phyloP scores from a whole-genome alignment of 306 rosid species.

The Astragalus membranaceus region DNA sequence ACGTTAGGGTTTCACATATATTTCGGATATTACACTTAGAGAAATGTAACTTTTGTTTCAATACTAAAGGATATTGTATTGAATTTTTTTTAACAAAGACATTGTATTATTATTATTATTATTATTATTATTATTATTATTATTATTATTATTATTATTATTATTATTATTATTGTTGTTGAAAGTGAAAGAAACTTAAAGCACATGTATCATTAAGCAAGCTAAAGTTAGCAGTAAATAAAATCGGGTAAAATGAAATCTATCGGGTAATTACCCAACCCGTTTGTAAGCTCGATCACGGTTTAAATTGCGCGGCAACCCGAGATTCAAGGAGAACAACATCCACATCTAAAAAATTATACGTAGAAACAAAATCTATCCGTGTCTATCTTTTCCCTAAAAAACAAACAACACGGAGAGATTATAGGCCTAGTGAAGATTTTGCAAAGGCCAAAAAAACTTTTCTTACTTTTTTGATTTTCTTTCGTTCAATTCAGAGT shows the following conservation, averaged over 20 bases:
- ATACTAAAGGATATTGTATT: too few relatives aligned
- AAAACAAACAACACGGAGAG: constrained; percentile 1
- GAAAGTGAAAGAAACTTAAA: too few relatives aligned
- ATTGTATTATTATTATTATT: too few relatives aligned
- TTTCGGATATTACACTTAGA: too few relatives aligned
- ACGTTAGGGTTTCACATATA: too few relatives aligned
- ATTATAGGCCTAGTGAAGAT: constrained; percentile 7
- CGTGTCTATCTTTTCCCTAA: constrained; percentile 10
- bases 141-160: too few relatives aligned
- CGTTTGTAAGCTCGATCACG: neutral
- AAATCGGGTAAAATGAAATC: neutral
- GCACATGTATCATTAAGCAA: neutral
- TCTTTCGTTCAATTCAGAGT: neutral
- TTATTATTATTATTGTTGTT: too few relatives aligned
- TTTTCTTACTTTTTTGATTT: neutral
- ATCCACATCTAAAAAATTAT: constrained; percentile 2
- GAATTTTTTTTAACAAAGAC: too few relatives aligned
- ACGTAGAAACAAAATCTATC: constrained; percentile 2
- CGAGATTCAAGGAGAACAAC: constrained; percentile 32
- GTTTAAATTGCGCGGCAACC: constrained; percentile 43
- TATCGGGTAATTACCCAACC: neutral
- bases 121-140: too few relatives aligned
- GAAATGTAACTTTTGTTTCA: too few relatives aligned
- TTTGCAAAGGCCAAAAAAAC: neutral
- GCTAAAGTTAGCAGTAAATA: neutral